Conservation (phyloP, 139 green algal genomes). For the Tetraselmis striata region DNA sequence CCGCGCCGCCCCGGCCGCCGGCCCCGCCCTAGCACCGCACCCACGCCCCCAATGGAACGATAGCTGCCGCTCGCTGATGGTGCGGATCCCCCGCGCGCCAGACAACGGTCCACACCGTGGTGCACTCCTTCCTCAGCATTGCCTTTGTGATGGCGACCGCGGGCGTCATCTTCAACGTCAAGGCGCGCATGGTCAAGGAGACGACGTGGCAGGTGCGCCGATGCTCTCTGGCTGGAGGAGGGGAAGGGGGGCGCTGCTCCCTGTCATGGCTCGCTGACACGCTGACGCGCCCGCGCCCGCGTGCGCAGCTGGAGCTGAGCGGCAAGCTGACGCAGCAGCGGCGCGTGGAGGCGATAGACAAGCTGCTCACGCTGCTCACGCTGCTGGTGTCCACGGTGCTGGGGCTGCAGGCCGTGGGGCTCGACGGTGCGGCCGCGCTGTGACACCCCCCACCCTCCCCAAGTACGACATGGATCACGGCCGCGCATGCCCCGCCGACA, state of each 20-base stretch:
- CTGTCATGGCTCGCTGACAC: neutral
- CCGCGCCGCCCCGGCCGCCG: no score
- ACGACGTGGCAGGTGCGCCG: constrained; percentile 52
- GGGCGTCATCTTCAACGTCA: constrained; percentile 82
- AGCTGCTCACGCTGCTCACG: constrained; percentile 55
- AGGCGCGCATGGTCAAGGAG: constrained; percentile 67
- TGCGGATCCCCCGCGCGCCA: no score
- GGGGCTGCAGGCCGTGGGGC: constrained; percentile 54
- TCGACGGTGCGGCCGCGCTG: constrained; percentile 36
- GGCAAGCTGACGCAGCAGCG: constrained; percentile 72
- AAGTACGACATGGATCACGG: no score
- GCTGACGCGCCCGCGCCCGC: no score
- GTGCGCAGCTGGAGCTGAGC: constrained; percentile 57
- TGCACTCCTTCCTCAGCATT: constrained; percentile 70
- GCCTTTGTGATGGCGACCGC: constrained; percentile 75
- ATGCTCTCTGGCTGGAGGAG: neutral
- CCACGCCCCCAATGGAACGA: no score
- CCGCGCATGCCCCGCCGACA: neutral
- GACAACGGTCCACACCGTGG: constrained; percentile 44
- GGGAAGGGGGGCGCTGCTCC: neutral
- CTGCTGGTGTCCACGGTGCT: constrained; percentile 54
- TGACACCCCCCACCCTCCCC: neutral
- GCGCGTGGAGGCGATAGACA: constrained; percentile 63
- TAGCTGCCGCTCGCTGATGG: no score
- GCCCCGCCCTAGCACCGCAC: no score